Conservation (phyloP, 805 yeast genomes). For the Priceomyces medius region DNA sequence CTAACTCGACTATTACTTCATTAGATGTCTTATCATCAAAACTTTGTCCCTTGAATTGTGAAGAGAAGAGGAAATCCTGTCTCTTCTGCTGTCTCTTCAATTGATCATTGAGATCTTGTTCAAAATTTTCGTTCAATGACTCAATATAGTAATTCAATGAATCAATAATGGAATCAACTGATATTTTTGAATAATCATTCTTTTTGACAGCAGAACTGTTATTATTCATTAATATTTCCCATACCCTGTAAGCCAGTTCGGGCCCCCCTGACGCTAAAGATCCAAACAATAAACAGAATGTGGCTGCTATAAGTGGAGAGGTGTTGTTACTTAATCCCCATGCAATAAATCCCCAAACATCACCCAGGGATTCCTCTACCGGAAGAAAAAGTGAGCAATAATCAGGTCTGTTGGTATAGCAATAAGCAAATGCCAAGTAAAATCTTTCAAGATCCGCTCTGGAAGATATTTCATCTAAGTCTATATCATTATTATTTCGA, state of each 20-base stretch:
- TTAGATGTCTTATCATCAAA: constrained; percentile 31
- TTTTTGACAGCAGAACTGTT: constrained; percentile 25
- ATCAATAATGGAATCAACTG: constrained; percentile 56
- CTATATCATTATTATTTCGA: constrained; percentile 22
- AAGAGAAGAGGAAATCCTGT: constrained; percentile 31
- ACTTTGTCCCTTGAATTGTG: constrained; percentile 11
- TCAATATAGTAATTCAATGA: constrained; percentile 54
- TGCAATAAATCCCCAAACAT: constrained; percentile 73
- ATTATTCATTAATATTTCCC: constrained; percentile 38
- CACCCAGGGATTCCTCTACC: constrained; percentile 37
- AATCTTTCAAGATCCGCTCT: constrained; percentile 87
- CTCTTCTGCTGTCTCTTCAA: constrained; percentile 31
- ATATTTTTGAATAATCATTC: constrained; percentile 44
- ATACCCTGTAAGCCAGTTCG: constrained; percentile 44
- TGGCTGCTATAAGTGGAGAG: constrained; percentile 77
- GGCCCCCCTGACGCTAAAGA: constrained; percentile 65
- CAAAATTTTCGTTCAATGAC: constrained; percentile 41
- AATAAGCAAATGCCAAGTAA: constrained; percentile 68
- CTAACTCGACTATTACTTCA: constrained; percentile 50
- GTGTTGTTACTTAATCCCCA: constrained; percentile 84
- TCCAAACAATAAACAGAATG: constrained; percentile 76
- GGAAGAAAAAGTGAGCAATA: constrained; percentile 65
- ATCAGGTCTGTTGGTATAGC: constrained; percentile 62
- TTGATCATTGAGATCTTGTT: constrained; percentile 30
- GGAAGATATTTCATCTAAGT: constrained; percentile 62